A percentile compares a stretch with the other conserved stretches of the same genome.
Conservation (phyloP, 306 rosid species). For the Gleditsia sinensis region DNA sequence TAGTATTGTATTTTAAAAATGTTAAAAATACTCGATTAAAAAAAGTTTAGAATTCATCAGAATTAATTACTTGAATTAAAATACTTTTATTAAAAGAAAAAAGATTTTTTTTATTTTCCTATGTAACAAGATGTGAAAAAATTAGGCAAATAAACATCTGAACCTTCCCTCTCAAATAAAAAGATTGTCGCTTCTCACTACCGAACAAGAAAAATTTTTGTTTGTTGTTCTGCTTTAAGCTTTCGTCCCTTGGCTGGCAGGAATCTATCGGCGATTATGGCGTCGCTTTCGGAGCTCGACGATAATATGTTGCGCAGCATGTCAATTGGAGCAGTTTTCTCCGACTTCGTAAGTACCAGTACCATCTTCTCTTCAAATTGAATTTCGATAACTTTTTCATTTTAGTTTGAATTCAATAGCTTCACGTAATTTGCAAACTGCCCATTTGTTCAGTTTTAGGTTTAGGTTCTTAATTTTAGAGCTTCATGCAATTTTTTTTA, state of each 20-base stretch:
- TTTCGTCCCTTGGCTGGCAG: neutral
- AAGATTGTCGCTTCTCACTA: neutral
- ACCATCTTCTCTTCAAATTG: neutral
- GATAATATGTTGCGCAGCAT: constrained; percentile 72
- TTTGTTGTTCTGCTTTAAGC: neutral
- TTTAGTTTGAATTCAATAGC: neutral
- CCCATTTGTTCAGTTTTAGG: neutral
- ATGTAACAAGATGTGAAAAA: too few relatives aligned
- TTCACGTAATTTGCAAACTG: neutral
- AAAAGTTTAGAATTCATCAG: too few relatives aligned
- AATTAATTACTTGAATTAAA: too few relatives aligned
- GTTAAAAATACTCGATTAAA: too few relatives aligned
- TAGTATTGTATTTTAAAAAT: too few relatives aligned
- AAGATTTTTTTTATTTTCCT: too few relatives aligned
- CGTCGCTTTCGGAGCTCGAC: constrained; percentile 70
- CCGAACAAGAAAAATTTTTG: too few relatives aligned
- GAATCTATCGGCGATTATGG: constrained; percentile 34
- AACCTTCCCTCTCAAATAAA: too few relatives aligned
- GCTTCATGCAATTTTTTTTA: neutral
- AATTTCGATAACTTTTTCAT: neutral
- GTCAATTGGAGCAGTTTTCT: constrained; percentile 86
- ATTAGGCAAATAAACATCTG: too few relatives aligned
- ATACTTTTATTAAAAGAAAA: too few relatives aligned
- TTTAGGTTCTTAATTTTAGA: neutral
- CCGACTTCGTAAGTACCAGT: constrained; percentile 77